Conservation (phyloP, 2,329 filamentous ascomycete species). For the Ceratocystis papillata region DNA sequence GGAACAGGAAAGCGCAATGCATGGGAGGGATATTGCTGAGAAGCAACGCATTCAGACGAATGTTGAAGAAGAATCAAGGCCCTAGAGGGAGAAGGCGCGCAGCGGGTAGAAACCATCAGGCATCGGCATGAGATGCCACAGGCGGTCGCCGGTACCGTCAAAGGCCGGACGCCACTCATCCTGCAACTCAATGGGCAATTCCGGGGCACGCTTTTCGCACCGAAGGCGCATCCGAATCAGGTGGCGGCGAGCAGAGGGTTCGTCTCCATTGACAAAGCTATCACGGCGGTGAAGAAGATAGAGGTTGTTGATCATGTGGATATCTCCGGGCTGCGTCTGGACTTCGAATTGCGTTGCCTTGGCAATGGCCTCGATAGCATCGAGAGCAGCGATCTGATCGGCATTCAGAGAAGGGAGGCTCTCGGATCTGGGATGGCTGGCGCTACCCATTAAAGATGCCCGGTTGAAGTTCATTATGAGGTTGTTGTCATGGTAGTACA, state of each 20-base stretch:
- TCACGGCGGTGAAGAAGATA: conserved; percentile 50
- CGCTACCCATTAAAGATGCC: conserved; percentile 44
- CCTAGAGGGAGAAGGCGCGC: conserved; percentile 28
- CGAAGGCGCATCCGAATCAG: conserved; percentile 51
- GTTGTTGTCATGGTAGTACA: conserved; percentile 42
- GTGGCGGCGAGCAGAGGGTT: conserved; percentile 40
- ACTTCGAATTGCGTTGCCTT: conserved; percentile 46
- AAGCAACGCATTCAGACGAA: no score
- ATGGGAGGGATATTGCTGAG: no score
- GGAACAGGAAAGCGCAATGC: no score
- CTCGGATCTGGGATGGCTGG: conserved; percentile 42
- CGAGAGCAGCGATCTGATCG: conserved; percentile 46
- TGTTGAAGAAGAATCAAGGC: no score
- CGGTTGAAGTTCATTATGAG: conserved; percentile 51
- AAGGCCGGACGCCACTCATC: conserved; percentile 46
- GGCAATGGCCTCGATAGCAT: conserved; percentile 46
- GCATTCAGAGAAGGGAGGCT: conserved; percentile 41
- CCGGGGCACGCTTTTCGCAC: conserved; percentile 42
- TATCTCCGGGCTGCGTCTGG: conserved; percentile 45
- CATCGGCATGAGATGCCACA: conserved; percentile 52
- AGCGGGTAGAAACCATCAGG: conserved; percentile 47
- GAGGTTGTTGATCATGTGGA: conserved; percentile 57
- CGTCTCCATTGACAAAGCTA: conserved; percentile 44
- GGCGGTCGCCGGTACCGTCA: conserved; percentile 35
- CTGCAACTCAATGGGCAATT: conserved; percentile 40